Conservation (phyloP, 2,329 filamentous ascomycete species). For the Hypoxylon sp. region DNA sequence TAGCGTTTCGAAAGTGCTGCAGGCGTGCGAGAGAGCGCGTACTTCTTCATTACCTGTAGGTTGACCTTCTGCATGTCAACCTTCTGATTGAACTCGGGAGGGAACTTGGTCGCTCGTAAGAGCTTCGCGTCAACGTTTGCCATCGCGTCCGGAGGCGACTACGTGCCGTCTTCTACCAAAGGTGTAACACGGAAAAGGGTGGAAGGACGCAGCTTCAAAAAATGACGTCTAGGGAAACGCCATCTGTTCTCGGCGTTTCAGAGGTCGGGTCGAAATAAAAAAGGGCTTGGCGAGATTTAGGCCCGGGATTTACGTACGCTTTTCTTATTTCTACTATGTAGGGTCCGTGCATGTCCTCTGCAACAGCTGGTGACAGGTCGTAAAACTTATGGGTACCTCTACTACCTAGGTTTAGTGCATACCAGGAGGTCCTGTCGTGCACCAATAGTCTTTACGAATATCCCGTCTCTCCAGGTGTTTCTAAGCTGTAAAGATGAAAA, state of each 20-base stretch:
- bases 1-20: constrained; percentile 21
- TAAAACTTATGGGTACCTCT: constrained; percentile 15
- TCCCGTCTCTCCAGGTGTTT: background rate
- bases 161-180: constrained; percentile 12
- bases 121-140: constrained; percentile 90
- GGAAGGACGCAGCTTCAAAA: constrained; percentile 34
- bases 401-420: background rate
- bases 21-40: constrained; percentile 51
- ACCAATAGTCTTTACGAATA: background rate
- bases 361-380: constrained; percentile 7
- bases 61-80: constrained; percentile 99
- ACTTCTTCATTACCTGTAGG: constrained; percentile 98
- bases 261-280: constrained; percentile 6
- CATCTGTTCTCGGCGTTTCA: constrained; percentile 31
- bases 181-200: constrained; percentile 10
- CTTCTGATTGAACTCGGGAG: constrained; percentile 91
- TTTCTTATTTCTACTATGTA: background rate
- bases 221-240: constrained; percentile 45
- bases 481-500: too few species aligned
- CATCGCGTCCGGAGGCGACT: constrained; percentile 61
- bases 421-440: background rate
- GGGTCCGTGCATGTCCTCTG: constrained; percentile 21
- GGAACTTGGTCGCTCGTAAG: constrained; percentile 91
- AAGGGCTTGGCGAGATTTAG: constrained; percentile 8
- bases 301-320: background rate